A percentile compares a stretch with the other conserved stretches of the same genome.
Conservation (phyloP, 2,329 filamentous ascomycete species). For the Gnomoniopsis smithogilvyi region DNA sequence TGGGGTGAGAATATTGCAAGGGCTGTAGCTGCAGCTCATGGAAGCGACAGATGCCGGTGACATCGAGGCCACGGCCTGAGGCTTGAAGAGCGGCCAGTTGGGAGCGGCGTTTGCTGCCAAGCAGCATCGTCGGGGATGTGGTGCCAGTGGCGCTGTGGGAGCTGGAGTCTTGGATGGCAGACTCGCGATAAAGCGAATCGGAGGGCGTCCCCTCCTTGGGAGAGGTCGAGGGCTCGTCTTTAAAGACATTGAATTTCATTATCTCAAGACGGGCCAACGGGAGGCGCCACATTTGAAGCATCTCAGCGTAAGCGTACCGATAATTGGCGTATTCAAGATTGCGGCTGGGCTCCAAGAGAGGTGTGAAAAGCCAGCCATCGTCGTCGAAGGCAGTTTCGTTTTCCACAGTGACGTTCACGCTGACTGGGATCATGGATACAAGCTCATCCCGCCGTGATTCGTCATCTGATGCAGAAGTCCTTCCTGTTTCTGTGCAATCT, state of each 20-base stretch:
- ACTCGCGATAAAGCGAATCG: conserved; percentile 33
- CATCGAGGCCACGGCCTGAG: conserved; percentile 57
- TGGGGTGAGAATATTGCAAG: conserved; percentile 41
- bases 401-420: conserved; percentile 51
- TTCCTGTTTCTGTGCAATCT: conserved; percentile 44
- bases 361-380: conserved; percentile 60
- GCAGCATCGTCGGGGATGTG: conserved; percentile 41
- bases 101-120: conserved; percentile 49
- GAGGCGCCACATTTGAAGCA: conserved; percentile 64
- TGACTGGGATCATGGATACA: conserved; percentile 46
- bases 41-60: conserved; percentile 59
- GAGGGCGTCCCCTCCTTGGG: conserved; percentile 17
- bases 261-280: conserved; percentile 63
- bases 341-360: conserved; percentile 53
- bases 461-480: conserved; percentile 54
- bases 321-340: conserved; percentile 54
- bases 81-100: conserved; percentile 47
- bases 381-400: conserved; percentile 67
- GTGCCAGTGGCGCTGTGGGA: conserved; percentile 33
- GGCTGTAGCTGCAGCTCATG: conserved; percentile 63
- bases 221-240: conserved; percentile 36
- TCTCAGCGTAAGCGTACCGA: conserved; percentile 64
- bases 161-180: conserved; percentile 29
- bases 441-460: conserved; percentile 45
- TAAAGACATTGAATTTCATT: conserved; percentile 65